These are phyloP conservation scores for Verbena officinalis DNA, from an alignment of 257 asterid species.

Conservation along the genomic window DNA sequence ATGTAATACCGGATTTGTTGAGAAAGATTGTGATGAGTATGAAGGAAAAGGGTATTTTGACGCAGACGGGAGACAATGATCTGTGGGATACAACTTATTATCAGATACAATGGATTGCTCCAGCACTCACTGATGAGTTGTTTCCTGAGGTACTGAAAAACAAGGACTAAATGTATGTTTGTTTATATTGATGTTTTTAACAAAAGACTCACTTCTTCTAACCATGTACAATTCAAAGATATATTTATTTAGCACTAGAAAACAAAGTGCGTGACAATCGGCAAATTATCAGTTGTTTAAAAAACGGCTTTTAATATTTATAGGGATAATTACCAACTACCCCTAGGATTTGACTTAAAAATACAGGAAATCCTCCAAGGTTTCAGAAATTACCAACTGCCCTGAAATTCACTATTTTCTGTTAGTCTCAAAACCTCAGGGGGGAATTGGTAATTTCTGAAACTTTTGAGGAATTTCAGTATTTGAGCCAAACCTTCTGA, in stretches of 20 bases:
- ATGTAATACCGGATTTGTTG: constrained; percentile 59
- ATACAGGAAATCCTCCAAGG: too few relatives aligned
- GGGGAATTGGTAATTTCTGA: too few relatives aligned
- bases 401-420: too few relatives aligned
- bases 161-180: not conserved
- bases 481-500: too few relatives aligned
- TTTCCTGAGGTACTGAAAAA: constrained; percentile 60
- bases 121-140: constrained; percentile 73
- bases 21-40: constrained; percentile 61
- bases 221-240: too few relatives aligned
- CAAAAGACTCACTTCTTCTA: not conserved
- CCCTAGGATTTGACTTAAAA: too few relatives aligned
- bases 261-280: not conserved
- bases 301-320: not conserved
- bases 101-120: constrained; percentile 95
- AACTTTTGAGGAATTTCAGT: too few relatives aligned
- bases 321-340: too few relatives aligned
- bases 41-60: constrained; percentile 70
- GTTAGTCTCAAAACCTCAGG: too few relatives aligned
- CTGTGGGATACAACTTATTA: constrained; percentile 79
- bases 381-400: too few relatives aligned
- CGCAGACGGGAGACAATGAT: constrained; percentile 64
- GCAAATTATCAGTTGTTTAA: not conserved
- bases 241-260: not conserved
- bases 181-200: too few relatives aligned